Conservation (phyloP, 306 rosid genomes). For the Pterocarpus santalinus region DNA sequence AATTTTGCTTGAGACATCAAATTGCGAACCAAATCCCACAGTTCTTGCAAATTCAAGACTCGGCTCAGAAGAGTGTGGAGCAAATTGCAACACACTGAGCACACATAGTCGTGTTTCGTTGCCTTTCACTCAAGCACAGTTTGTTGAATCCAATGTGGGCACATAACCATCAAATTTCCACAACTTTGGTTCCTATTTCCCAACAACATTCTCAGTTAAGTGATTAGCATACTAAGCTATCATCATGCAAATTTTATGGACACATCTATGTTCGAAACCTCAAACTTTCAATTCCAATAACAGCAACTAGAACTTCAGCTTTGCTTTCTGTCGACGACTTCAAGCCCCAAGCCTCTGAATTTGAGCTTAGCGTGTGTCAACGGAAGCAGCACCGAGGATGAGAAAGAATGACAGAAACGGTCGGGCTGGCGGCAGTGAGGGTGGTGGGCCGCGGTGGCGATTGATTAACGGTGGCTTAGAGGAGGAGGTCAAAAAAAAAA, state of each 20-base stretch:
- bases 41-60: background rate
- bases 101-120: constrained; percentile 24
- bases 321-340: constrained; percentile 70
- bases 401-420: no score
- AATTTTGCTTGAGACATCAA: no score
- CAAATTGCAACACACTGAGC: background rate
- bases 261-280: constrained; percentile 48
- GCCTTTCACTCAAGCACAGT: constrained; percentile 32
- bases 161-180: constrained; percentile 47
- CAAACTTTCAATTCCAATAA: constrained; percentile 54
- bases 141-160: constrained; percentile 52
- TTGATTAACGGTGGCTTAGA: no score
- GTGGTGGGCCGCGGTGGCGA: no score
- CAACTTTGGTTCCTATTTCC: constrained; percentile 38
- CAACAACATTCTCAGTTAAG: constrained; percentile 54
- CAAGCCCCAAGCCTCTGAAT: constrained; percentile 70
- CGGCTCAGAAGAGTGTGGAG: constrained; percentile 34
- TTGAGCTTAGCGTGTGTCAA: constrained; percentile 66
- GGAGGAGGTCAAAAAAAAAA: no score
- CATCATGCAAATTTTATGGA: constrained; percentile 38
- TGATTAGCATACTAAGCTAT: constrained; percentile 60
- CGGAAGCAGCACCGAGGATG: constrained; percentile 66
- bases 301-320: constrained; percentile 57
- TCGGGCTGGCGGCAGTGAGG: no score
- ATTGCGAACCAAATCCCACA: constrained; percentile 34